Evolutionary conservation across 768 basidiomycete genomes (phyloP), one percentile per base, ranked within the genome.

Genomic region (Cystoderma amianthinum): DNA sequence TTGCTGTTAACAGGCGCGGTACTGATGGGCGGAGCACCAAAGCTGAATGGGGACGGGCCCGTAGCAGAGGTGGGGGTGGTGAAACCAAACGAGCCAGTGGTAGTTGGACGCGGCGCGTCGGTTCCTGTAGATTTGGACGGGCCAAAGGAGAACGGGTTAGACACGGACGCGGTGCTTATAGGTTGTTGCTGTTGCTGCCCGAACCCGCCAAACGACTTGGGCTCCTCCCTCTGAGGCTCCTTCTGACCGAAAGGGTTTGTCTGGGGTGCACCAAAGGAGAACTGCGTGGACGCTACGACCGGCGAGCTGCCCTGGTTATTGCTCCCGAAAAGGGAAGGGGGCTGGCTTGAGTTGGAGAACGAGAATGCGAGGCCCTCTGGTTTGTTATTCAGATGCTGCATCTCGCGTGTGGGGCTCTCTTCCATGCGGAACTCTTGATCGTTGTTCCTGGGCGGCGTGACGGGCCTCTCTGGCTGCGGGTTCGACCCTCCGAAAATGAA

Each of bases 381-480:
- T 34, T 65, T 68, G 42, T 69, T 75, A n/a, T n/a, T n/a, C 17
- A 61, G 47, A 36, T 74, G 72, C 57, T 72, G 70, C 52, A 76
- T 61, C 6, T 82, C 81, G 44, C 84, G 69, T 2, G 74, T 78
- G 1, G 86, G 86, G 48, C 86, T 89, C 59, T 88, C 86, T 30
- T 89, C 86, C 86, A 89, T 89, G 42, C 62, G 74, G 48, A 83
- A 74, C 44, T 85, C 85, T 37, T 80, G 72, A 34, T 80, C 81
- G 23, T 67, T 65, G 43, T 68, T 76, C 52, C 64, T 71, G 3
- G 85, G 85, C 7, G 84, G 83, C 0, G 84, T 86, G 4, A 65
- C 61, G n/a, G 83, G 69, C 16, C 80, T 67, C 19, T 66, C 57
- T 10, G 63, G 56, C 1, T 62, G 50, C 18, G 64, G 38, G 22